A percentile compares a stretch with the other conserved stretches of the same genome.
Evolutionary conservation across 1,139 yeast genomes (phyloP).

Genomic region (Hyphopichia pseudoburtonii): DNA sequence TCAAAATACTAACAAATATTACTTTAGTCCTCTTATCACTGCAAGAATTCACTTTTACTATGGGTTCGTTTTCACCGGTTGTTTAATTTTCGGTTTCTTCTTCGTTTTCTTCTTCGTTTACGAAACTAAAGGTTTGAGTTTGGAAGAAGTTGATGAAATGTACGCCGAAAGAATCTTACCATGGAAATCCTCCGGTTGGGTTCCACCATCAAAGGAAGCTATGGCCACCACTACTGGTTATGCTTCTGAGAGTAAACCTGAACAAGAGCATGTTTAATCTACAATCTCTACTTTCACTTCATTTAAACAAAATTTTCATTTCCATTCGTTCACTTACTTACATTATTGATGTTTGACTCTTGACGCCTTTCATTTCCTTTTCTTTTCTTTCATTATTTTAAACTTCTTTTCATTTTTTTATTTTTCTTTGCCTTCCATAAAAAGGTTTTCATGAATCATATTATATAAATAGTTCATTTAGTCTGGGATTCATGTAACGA

Average conservation of each 20-base stretch:
- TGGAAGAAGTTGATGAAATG: conserved; percentile 70
- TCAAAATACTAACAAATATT: background rate
- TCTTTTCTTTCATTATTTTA: background rate
- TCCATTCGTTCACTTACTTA: background rate
- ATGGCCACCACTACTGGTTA: conserved; percentile 33
- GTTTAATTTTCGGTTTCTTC: conserved; percentile 55
- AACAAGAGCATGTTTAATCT: conserved; percentile 10
- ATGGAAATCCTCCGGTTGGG: conserved; percentile 47
- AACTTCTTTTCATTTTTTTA: background rate
- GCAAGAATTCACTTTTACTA: conserved; percentile 45
- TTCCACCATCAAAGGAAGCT: conserved; percentile 34
- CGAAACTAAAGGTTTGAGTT: conserved; percentile 65
- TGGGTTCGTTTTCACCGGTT: conserved; percentile 76
- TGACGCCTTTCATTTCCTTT: background rate
- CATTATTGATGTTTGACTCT: background rate
- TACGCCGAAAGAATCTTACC: conserved; percentile 46
- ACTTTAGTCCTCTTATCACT: conserved; percentile 55
- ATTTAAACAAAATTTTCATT: background rate
- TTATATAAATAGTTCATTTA: too few species aligned
- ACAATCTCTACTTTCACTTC: background rate
- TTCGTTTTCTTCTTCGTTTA: conserved; percentile 58
- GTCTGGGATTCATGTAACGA: too few species aligned
- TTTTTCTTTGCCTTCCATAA: background rate
- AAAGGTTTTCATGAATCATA: background rate
- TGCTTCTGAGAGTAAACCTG: conserved; percentile 28